Base-by-base conservation (phyloP, 805 yeast genomes). In the Saccharomycopsis fermentans region DNA sequence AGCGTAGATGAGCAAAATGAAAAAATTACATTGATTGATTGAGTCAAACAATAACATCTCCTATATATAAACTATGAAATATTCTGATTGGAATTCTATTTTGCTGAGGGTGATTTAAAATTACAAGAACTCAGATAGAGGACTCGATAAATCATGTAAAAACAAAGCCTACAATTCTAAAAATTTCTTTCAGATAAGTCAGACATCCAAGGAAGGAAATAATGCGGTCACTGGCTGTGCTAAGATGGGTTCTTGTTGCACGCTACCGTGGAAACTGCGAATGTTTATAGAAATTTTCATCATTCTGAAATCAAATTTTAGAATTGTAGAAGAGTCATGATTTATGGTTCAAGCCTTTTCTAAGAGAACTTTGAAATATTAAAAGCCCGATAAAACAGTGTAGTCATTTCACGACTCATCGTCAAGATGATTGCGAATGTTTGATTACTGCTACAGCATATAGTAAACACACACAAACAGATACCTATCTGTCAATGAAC, bases 261-360 rank as follows among this genome's bases (percentile, higher is more conserved):
- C 63, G 62, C 63, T 61, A 61, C 63, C 63, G 63, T 61, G 63
- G 63, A 61, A 61, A 61, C 63, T 61, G 63, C 63, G 63, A 61
- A 61, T 61, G 63, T 61, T 61, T 29, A 61, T 52, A 52, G 35
- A 47, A 17, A 54, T 55, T 59, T 61, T 61, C 63, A 61, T 61
- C 63, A 61, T 58, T 19, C 50, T 29, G 47, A 58, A 27, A n/a
- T 19, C 14, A 21, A 26, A 43, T 6, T 40, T 43, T 3, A 21
- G 11, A 24, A 55, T 35, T 21, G 27, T 12, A 43, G 29, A 21
- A 43, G 11, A 21, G 21, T 9, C 4, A 36, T 29, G 9, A 9
- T 5, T 29, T 5, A 29, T 29, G 34, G 8, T 29, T 29, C 8
- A 29, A 29, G 5, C 9, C 5, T 6, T 29, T 9, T 29, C 34